Percentiles rank a stretch among this genome's conserved stretches.
phyloP scores from a whole-genome alignment of 1,284 basidiomycete species.

The Agaricales sp. region DNA sequence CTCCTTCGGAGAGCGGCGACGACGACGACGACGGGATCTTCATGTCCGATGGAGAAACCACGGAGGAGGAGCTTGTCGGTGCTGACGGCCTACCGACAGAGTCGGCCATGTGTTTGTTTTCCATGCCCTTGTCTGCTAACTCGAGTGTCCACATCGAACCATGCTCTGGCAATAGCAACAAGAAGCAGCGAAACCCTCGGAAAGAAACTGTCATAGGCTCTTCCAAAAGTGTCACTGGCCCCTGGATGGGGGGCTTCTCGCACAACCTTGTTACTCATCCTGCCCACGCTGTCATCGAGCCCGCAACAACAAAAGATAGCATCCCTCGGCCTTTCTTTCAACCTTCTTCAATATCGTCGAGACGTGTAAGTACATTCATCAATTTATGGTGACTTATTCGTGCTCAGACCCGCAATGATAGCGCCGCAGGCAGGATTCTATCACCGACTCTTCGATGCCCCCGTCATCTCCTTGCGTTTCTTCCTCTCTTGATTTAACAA shows the following conservation, averaged over 20 bases:
- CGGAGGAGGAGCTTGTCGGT: slow-evolving; percentile 71
- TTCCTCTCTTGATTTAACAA: slow-evolving; percentile 23
- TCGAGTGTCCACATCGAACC: slow-evolving; percentile 65
- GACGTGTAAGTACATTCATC: slow-evolving; percentile 17
- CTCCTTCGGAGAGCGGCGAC: slow-evolving; percentile 3
- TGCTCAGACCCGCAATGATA: not conserved
- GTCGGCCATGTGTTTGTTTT: slow-evolving; percentile 62
- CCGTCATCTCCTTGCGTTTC: slow-evolving; percentile 23
- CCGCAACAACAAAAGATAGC: not conserved
- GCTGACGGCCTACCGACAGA: slow-evolving; percentile 61
- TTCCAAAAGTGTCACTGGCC: slow-evolving; percentile 34
- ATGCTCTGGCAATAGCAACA: slow-evolving; percentile 51
- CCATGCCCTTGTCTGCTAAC: slow-evolving; percentile 40
- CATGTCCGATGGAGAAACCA: slow-evolving; percentile 45
- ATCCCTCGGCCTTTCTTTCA: not conserved
- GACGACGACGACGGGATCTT: slow-evolving; percentile 35
- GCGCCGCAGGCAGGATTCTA: slow-evolving; percentile 1
- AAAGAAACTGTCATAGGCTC: slow-evolving; percentile 25
- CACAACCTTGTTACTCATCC: not conserved
- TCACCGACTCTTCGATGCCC: slow-evolving; percentile 17
- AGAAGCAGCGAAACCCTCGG: slow-evolving; percentile 22
- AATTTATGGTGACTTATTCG: not conserved
- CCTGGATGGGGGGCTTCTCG: slow-evolving; percentile 1
- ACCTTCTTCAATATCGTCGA: not conserved
- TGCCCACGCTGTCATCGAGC: not conserved